A percentile compares a stretch with the other conserved stretches of the same genome.
Evolutionary conservation across 2,329 filamentous ascomycete species (phyloP).

Genomic region (Aureobasidium leucospermi): DNA sequence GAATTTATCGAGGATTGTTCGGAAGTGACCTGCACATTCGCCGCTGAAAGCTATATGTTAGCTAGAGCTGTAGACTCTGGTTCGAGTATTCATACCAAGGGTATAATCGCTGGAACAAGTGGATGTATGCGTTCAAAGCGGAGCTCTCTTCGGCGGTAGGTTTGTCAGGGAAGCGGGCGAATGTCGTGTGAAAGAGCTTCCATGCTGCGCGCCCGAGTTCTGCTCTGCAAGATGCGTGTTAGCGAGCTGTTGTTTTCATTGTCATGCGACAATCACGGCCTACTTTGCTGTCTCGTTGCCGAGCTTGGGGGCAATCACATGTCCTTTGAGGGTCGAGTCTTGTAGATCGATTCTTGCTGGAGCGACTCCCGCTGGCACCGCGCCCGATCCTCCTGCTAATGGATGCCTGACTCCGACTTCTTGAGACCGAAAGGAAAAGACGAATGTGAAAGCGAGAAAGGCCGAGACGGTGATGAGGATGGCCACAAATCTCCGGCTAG

Average conservation of each 20-base stretch:
- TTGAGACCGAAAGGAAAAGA: slow-evolving; percentile 48
- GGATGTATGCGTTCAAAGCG: slow-evolving; percentile 53
- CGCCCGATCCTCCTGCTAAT: neutral
- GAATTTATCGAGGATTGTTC: slow-evolving; percentile 52
- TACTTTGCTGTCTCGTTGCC: slow-evolving; percentile 78
- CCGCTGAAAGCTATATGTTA: slow-evolving; percentile 33
- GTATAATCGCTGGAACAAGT: slow-evolving; percentile 58
- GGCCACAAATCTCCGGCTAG: slow-evolving; percentile 31
- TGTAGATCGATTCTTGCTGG: slow-evolving; percentile 22
- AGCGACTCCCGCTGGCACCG: slow-evolving; percentile 15
- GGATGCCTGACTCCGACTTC: slow-evolving; percentile 22
- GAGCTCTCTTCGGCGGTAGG: slow-evolving; percentile 54
- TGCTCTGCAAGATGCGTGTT: slow-evolving; percentile 34
- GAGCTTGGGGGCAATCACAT: slow-evolving; percentile 70
- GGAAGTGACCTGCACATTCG: slow-evolving; percentile 59
- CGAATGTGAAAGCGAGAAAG: slow-evolving; percentile 51
- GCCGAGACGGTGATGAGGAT: slow-evolving; percentile 48
- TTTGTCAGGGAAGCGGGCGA: slow-evolving; percentile 58
- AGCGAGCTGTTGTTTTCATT: neutral
- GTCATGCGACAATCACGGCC: slow-evolving; percentile 19
- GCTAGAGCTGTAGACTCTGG: neutral
- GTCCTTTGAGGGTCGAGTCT: slow-evolving; percentile 47
- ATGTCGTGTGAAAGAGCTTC: slow-evolving; percentile 61
- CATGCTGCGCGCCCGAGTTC: slow-evolving; percentile 59
- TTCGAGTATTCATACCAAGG: slow-evolving; percentile 43